A percentile compares a stretch with the other conserved stretches of the same genome.
Evolutionary conservation across 768 basidiomycete genomes (phyloP).

Genomic region (Russula dissimulans): DNA sequence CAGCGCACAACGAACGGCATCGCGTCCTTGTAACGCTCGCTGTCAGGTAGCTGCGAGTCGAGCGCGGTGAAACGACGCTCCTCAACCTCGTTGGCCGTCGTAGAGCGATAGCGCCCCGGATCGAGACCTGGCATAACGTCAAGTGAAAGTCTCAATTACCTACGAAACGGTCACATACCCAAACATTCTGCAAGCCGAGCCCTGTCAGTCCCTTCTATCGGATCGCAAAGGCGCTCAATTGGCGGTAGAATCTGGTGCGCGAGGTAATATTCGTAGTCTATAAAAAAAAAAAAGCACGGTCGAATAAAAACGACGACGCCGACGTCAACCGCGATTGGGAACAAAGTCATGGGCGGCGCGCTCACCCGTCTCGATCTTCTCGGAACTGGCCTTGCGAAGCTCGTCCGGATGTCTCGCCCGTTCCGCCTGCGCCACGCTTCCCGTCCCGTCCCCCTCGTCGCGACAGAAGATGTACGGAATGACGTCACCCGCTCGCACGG

Average conservation of each 20-base stretch:
- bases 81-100: constrained; percentile 33
- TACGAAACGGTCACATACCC: constrained; percentile 39
- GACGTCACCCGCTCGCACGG: constrained; percentile 82
- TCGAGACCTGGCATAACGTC: constrained; percentile 39
- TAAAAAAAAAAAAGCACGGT: neutral
- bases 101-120: constrained; percentile 43
- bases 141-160: neutral
- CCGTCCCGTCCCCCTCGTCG: constrained; percentile 56
- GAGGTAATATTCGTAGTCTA: constrained; percentile 90
- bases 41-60: constrained; percentile 83
- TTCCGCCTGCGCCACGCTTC: constrained; percentile 78
- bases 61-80: constrained; percentile 69
- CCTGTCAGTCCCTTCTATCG: constrained; percentile 92
- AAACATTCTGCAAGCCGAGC: constrained; percentile 90
- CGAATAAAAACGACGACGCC: constrained; percentile 1
- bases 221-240: constrained; percentile 89
- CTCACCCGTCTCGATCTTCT: constrained; percentile 64
- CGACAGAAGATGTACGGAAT: constrained; percentile 93
- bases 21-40: constrained; percentile 75
- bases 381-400: constrained; percentile 54
- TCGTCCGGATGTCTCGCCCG: constrained; percentile 93
- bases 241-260: constrained; percentile 90
- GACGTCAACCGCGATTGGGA: too few relatives aligned
- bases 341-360: neutral
- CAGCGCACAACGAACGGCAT: constrained; percentile 69